phyloP scores from a whole-genome alignment of 75 land plant species.

The Isoetes taiwanensis region DNA sequence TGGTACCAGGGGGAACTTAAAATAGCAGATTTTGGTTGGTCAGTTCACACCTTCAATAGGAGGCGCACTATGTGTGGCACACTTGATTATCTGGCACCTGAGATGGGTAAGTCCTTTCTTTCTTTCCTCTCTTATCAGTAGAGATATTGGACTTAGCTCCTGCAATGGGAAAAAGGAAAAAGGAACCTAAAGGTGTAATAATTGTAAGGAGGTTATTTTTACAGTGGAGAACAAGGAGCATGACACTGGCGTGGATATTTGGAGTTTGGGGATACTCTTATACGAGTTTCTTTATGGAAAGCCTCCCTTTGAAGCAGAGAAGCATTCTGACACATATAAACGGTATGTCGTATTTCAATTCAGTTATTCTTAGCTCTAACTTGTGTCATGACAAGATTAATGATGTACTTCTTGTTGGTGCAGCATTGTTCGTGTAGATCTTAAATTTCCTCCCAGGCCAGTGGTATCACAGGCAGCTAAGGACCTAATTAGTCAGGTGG shows the following conservation, averaged over 20 bases:
- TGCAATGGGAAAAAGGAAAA: too few species aligned
- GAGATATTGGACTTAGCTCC: too few species aligned
- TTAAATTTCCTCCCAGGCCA: background rate
- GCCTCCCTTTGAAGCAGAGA: slow-evolving; percentile 65
- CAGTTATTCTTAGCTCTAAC: too few species aligned
- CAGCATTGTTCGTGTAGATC: background rate
- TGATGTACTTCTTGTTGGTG: background rate
- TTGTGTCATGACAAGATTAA: too few species aligned
- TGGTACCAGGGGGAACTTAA: background rate
- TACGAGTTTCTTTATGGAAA: slow-evolving; percentile 65
- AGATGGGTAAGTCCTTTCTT: slow-evolving; percentile 4
- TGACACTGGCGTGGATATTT: slow-evolving; percentile 60
- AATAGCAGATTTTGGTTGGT: slow-evolving; percentile 7
- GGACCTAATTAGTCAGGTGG: slow-evolving; percentile 2
- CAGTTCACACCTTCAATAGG: slow-evolving; percentile 4
- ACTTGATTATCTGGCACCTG: background rate
- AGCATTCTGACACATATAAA: background rate
- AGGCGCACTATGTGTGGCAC: background rate
- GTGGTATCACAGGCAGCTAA: background rate
- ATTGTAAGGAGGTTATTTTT: background rate
- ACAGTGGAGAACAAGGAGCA: slow-evolving; percentile 47
- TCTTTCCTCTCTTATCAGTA: too few species aligned
- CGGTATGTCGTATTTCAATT: background rate
- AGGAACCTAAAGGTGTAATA: too few species aligned
- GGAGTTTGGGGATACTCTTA: slow-evolving; percentile 63